Conservation (phyloP, 2,329 filamentous ascomycete genomes). For the Xylariaceae sp. region DNA sequence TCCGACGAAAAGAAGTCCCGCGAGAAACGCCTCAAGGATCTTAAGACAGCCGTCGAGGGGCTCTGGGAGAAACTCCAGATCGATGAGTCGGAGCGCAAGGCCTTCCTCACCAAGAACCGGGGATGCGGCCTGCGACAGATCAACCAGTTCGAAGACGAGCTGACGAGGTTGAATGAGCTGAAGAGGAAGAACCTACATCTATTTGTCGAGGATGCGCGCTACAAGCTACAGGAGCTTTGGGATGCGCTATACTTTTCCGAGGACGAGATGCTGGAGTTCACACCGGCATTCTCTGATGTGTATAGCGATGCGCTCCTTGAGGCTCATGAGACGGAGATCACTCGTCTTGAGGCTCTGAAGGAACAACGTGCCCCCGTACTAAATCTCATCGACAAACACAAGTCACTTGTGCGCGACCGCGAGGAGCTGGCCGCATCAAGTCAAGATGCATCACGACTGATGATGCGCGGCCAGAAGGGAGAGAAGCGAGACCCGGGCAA, state of each 20-base stretch:
- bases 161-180: slow-evolving; percentile 78
- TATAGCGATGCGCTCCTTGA: slow-evolving; percentile 94
- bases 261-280: slow-evolving; percentile 98
- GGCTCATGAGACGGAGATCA: slow-evolving; percentile 88
- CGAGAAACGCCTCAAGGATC: slow-evolving; percentile 69
- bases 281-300: slow-evolving; percentile 92
- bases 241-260: slow-evolving; percentile 90
- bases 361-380: slow-evolving; percentile 85
- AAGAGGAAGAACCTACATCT: slow-evolving; percentile 93
- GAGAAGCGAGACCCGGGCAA: slow-evolving; percentile 93
- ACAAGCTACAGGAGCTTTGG: slow-evolving; percentile 90
- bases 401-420: slow-evolving; percentile 74
- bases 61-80: slow-evolving; percentile 87
- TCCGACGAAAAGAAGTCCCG: slow-evolving; percentile 82
- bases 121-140: slow-evolving; percentile 88
- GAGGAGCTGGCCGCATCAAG: slow-evolving; percentile 85
- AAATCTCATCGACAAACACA: slow-evolving; percentile 76
- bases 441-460: slow-evolving; percentile 88
- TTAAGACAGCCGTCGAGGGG: slow-evolving; percentile 71
- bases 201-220: slow-evolving; percentile 91
- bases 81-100: slow-evolving; percentile 75
- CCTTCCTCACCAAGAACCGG: slow-evolving; percentile 79
- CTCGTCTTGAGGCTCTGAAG: slow-evolving; percentile 70
- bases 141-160: slow-evolving; percentile 93
- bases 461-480: slow-evolving; percentile 86